phyloP scores from a whole-genome alignment of 2,329 filamentous ascomycete species.

The Didymella pomorum region DNA sequence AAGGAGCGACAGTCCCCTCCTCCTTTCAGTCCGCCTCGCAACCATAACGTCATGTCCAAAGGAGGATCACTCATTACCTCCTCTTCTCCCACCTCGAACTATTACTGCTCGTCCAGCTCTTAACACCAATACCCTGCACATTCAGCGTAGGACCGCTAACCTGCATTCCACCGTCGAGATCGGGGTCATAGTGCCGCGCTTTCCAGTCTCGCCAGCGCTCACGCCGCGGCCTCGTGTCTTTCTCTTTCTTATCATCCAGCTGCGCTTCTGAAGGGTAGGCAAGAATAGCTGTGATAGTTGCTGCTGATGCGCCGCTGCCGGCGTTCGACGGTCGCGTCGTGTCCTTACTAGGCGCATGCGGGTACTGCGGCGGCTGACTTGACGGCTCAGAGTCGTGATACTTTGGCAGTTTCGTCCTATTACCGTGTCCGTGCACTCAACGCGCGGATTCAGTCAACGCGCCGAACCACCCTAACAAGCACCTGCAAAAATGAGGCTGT shows the following conservation, averaged over 20 bases:
- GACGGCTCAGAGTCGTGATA: conserved; percentile 12
- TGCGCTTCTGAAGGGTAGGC: conserved; percentile 1
- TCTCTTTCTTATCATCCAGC: neutral
- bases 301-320: neutral
- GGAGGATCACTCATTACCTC: neutral
- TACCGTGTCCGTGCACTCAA: no score
- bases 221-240: conserved; percentile 1
- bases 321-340: neutral
- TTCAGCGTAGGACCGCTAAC: conserved; percentile 8
- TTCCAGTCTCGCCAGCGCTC: conserved; percentile 14
- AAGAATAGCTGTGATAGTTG: conserved; percentile 5
- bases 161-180: neutral
- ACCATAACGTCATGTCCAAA: neutral
- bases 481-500: no score
- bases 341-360: neutral
- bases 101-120: conserved; percentile 5
- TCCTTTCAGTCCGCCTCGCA: no score
- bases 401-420: neutral
- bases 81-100: neutral
- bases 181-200: neutral
- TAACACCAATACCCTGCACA: neutral
- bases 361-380: conserved; percentile 4
- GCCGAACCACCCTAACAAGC: no score
- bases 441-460: no score
- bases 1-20: neutral